Conservation (phyloP, 345 rosid genomes). For the Brassica juncea region DNA sequence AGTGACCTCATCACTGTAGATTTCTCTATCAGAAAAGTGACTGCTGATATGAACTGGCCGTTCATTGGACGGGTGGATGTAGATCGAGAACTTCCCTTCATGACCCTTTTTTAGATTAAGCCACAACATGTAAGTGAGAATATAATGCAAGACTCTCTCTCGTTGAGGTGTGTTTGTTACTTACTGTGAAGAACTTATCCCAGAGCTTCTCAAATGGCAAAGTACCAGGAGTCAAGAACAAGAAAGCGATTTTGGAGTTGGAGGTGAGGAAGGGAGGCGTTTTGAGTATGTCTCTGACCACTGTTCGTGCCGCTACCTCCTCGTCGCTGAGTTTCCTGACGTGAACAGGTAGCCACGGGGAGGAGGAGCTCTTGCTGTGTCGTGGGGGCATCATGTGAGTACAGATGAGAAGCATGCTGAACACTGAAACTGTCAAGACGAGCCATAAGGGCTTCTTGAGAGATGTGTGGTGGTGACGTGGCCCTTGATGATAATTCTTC, state of each 20-base stretch:
- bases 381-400: conserved; percentile 65
- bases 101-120: conserved; percentile 58
- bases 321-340: conserved; percentile 72
- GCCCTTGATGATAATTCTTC: conserved; percentile 53
- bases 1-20: conserved; percentile 74
- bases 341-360: conserved; percentile 91
- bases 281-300: conserved; percentile 65
- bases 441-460: conserved; percentile 86
- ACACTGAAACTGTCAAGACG: conserved; percentile 67
- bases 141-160: not conserved
- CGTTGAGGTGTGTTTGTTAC: not conserved
- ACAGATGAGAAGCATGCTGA: conserved; percentile 75
- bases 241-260: conserved; percentile 81
- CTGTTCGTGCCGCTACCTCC: conserved; percentile 70
- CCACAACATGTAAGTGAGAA: not conserved
- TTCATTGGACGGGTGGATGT: conserved; percentile 77
- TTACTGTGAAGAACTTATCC: conserved; percentile 81
- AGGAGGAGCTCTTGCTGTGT: conserved; percentile 46
- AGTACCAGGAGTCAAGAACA: conserved; percentile 86
- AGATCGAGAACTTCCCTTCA: conserved; percentile 73
- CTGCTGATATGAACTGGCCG: conserved; percentile 73
- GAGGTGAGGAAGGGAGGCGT: conserved; percentile 50
- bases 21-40: conserved; percentile 63
- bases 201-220: conserved; percentile 94
- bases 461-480: conserved; percentile 67